Percentiles rank a stretch among this genome's conserved stretches.
phyloP scores from a whole-genome alignment of 257 asterid genomes.

The Solanum bulbocastanum region DNA sequence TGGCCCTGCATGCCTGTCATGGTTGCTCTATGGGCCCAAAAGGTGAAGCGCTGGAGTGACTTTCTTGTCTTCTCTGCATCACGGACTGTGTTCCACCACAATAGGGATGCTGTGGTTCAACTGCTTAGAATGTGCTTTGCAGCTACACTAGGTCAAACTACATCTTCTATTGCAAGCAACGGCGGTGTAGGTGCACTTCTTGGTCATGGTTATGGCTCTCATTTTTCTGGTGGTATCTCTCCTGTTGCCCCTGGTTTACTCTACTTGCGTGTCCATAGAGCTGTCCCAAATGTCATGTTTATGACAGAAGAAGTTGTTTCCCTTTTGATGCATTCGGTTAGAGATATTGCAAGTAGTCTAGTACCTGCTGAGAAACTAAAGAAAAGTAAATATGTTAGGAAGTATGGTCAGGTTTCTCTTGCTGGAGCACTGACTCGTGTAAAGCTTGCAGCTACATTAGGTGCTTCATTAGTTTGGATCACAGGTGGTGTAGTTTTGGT shows the following conservation, averaged over 20 bases:
- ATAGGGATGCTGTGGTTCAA: slow-evolving; percentile 72
- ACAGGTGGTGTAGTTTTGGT: slow-evolving; percentile 64
- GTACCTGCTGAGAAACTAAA: slow-evolving; percentile 46
- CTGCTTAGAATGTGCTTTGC: slow-evolving; percentile 83
- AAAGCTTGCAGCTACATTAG: slow-evolving; percentile 73
- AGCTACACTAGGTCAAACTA: slow-evolving; percentile 57
- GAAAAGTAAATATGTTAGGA: slow-evolving; percentile 41
- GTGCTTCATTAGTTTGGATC: slow-evolving; percentile 83
- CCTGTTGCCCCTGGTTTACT: slow-evolving; percentile 96
- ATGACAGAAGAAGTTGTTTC: slow-evolving; percentile 76
- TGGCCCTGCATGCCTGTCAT: slow-evolving; percentile 97
- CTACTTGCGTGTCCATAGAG: slow-evolving; percentile 74
- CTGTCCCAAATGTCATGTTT: slow-evolving; percentile 60
- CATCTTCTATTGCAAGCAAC: slow-evolving; percentile 36
- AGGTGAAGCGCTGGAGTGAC: slow-evolving; percentile 93
- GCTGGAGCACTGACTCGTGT: slow-evolving; percentile 64
- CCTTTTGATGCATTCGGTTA: slow-evolving; percentile 63
- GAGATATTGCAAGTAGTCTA: slow-evolving; percentile 50
- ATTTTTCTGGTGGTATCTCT: slow-evolving; percentile 52
- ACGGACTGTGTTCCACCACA: slow-evolving; percentile 82
- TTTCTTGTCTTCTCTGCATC: slow-evolving; percentile 79
- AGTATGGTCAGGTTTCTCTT: slow-evolving; percentile 78
- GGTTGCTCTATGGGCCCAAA: slow-evolving; percentile 80
- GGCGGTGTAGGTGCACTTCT: slow-evolving; percentile 91
- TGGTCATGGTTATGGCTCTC: slow-evolving; percentile 96